Evolutionary conservation across 1,284 basidiomycete species (phyloP), one percentile per base, ranked within the genome.

Genomic region (Cryptococcus floricola): DNA sequence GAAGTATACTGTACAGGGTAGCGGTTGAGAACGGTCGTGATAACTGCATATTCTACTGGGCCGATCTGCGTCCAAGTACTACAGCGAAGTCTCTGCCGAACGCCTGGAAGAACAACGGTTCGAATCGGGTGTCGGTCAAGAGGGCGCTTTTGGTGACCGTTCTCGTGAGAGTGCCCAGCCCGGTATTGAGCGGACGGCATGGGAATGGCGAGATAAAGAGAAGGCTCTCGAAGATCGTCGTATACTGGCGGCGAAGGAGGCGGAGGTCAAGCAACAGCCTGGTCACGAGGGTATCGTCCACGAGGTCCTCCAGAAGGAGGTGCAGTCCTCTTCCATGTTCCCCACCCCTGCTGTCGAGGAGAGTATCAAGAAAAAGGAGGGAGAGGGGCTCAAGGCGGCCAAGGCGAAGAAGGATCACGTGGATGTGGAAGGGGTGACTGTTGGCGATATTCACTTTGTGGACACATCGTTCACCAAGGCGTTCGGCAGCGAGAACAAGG

Each of bases 191-290:
- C 52, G 63, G 18, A 67, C 64, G 25, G 70, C 66, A 3, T 77
- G 71, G 70, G 74, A 76, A 59, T 75, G 71, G 60, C 53, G 70
- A 44, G 62, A 61, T n/a, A 68, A 71, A 51, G 65, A 67, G 19
- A 54, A 50, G n/a, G 48, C 56, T 7, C 41, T 64, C n/a, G 58
- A 61, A 27, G 60, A 65, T 51, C 50, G 48, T 43, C 39, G 37
- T 23, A 54, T 38, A 2, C 31, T 58, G 25, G 46, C 48, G 18
- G 39, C 48, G 8, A 58, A 55, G 31, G 56, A 61, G 38, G 56
- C 50, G 28, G 59, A 48, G 10, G 27, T 57, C 28, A 60, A 57
- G 52, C 37, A 46, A 8, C 53, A 56, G 31, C 58, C 58, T 18
- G 48, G 47, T 43, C 58, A 59, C 50, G 47, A 59, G 31, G 54